A percentile compares a stretch with the other conserved stretches of the same genome.
phyloP scores from a whole-genome alignment of 345 rosid genomes.

The Rhizophora apiculata region DNA sequence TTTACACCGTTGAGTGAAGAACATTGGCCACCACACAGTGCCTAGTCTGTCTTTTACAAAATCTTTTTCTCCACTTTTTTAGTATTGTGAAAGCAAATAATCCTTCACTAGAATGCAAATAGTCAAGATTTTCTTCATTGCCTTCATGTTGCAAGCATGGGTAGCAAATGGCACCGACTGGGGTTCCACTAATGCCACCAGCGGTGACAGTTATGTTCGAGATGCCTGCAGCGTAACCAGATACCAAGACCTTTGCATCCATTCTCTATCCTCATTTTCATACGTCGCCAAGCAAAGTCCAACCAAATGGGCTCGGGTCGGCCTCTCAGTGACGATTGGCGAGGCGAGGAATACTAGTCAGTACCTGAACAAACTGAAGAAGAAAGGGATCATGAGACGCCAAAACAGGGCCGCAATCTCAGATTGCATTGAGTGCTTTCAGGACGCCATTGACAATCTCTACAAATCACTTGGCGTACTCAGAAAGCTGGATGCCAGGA shows the following conservation, averaged over 20 bases:
- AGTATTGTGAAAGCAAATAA: not conserved
- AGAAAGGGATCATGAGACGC: constrained; percentile 19
- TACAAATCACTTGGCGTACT: constrained; percentile 55
- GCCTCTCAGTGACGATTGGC: constrained; percentile 62
- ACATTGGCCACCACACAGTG: not conserved
- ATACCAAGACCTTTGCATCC: constrained; percentile 58
- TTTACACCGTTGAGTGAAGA: not conserved
- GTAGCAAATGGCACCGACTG: constrained; percentile 2
- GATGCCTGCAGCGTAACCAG: constrained; percentile 77
- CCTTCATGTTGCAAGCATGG: constrained; percentile 30
- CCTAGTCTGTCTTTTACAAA: not conserved
- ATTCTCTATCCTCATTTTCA: constrained; percentile 60
- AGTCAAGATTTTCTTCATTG: not conserved
- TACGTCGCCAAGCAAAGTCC: constrained; percentile 54
- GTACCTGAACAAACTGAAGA: constrained; percentile 34
- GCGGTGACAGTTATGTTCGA: constrained; percentile 34
- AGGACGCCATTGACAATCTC: constrained; percentile 55
- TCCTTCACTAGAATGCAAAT: constrained; percentile 5
- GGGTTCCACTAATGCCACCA: constrained; percentile 8
- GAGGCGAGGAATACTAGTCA: constrained; percentile 46
- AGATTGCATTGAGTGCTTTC: constrained; percentile 65
- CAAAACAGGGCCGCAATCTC: constrained; percentile 49
- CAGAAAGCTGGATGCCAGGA: constrained; percentile 41
- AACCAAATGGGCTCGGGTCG: constrained; percentile 79
- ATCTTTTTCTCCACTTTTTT: not conserved